Base-by-base conservation (phyloP, 2,329 filamentous ascomycete species). In the Cladosporium sp. region DNA sequence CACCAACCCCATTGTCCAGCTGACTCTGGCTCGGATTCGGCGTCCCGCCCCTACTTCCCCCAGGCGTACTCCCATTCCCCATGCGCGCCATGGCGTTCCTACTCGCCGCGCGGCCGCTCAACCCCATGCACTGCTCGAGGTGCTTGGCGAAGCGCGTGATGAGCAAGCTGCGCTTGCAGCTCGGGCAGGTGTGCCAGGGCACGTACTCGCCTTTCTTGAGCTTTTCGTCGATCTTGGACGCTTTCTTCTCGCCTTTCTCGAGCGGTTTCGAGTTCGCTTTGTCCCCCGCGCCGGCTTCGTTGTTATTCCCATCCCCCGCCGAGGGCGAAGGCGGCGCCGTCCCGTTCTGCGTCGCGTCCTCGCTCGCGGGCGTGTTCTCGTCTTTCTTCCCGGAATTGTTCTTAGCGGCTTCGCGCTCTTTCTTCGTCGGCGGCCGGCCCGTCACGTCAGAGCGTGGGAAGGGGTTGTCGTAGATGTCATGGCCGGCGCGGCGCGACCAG, bases 401-500 rank as follows among this genome's bases (percentile, higher is more conserved):
- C 67, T 63, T 61, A 19, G 81, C 73, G 83, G 80, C 73, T 84
- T 83, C 66, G 84, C 86, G 76, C 88, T 89, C 78, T 70, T 77
- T 89, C 73, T 87, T 88, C 54, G 86, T 86, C 54, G 85, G 79
- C 0, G 66, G 66, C 12, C 67, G 61, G 19, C 62, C 63, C 6
- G 63, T 65, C 12, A 83, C 83, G 18, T 83, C 83, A 18, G 85
- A 84, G 15, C 83, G 83, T 12, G 88, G 84, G 79, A 88, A 91
- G 22, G 85, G 88, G 68, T 90, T 88, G 44, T 86, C 87, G 68
- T 90, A 90, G 57, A 91, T 88, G 68, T 92, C 87, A 70, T 84
- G 86, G 54, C 86, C 86, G 2, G 82, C 76, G 65, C 87, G 84
- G 58, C 88, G 82, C 54, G 89, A 86, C 73, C 86, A 91, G 0